Evolutionary conservation across 805 yeast genomes (phyloP).

Genomic region (Wickerhamiella qilinensis): DNA sequence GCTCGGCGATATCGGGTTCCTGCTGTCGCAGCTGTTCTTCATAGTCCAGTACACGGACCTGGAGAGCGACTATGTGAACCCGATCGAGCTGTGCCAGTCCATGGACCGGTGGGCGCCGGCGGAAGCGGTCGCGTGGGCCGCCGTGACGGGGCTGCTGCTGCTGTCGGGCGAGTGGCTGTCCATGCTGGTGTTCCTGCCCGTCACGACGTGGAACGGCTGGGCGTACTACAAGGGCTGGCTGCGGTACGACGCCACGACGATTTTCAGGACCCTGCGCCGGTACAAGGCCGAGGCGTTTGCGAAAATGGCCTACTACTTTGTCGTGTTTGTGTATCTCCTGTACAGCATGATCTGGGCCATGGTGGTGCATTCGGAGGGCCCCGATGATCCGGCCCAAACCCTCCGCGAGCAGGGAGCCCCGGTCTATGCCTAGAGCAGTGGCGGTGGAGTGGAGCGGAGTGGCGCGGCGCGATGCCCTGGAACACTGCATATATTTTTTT

Average conservation of each 20-base stretch:
- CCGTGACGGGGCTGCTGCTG: constrained; percentile 52
- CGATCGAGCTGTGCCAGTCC: constrained; percentile 87
- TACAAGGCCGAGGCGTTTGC: constrained; percentile 86
- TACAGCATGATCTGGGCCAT: constrained; percentile 63
- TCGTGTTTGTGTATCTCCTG: constrained; percentile 88
- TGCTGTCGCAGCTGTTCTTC: constrained; percentile 16
- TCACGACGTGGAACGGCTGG: constrained; percentile 69
- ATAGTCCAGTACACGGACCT: constrained; percentile 14
- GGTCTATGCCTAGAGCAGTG: too few species aligned
- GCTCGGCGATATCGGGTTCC: constrained; percentile 13
- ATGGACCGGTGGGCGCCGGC: constrained; percentile 49
- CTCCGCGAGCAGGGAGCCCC: too few species aligned
- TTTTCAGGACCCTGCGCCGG: constrained; percentile 81
- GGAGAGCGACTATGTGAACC: constrained; percentile 87
- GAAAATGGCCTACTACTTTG: constrained; percentile 78
- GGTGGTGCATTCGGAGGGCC: constrained; percentile 9
- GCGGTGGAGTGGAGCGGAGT: too few species aligned
- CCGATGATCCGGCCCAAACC: not conserved
- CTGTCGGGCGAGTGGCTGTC: constrained; percentile 88
- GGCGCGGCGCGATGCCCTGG: too few species aligned
- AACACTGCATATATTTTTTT: too few species aligned
- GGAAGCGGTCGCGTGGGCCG: constrained; percentile 66
- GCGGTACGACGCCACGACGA: constrained; percentile 90
- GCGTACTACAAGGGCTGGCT: constrained; percentile 68
- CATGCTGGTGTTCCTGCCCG: constrained; percentile 66